These are phyloP conservation scores for Plasmodium cynomolgi DNA, from an alignment of 169 alveolate species.

Conservation along the genomic window DNA sequence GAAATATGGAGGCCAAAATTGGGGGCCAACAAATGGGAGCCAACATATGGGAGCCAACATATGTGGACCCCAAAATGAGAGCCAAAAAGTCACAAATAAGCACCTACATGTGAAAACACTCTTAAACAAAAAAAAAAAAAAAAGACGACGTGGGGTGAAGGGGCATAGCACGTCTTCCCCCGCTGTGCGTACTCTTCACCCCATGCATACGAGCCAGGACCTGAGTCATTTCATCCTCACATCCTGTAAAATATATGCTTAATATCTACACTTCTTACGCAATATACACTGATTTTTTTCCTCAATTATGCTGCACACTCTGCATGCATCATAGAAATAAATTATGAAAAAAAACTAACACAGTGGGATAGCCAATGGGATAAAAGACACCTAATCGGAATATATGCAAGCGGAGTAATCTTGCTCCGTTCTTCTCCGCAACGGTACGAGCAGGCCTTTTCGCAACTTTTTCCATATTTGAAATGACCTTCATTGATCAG, in stretches of 20 bases:
- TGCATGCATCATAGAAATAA: background rate
- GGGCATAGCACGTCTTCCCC: background rate
- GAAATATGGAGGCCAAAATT: background rate
- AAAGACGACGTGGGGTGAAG: background rate
- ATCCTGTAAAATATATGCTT: background rate
- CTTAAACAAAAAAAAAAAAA: conserved; percentile 2
- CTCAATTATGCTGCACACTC: background rate
- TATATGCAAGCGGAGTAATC: background rate
- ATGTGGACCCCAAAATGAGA: background rate
- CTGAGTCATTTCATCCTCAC: background rate
- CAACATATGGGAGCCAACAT: background rate
- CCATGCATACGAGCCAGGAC: background rate
- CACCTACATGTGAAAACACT: background rate
- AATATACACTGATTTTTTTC: background rate
- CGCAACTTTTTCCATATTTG: background rate
- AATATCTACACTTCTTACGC: background rate
- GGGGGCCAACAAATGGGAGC: background rate
- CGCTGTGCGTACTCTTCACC: background rate
- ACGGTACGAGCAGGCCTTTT: background rate
- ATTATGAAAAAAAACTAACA: background rate
- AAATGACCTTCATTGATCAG: background rate
- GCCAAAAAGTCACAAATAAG: background rate
- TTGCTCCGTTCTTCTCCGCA: background rate
- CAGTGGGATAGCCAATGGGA: background rate
- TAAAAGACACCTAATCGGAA: background rate